Conservation (phyloP, 176 grass and related monocot species). For the Rhynchospora breviuscula region DNA sequence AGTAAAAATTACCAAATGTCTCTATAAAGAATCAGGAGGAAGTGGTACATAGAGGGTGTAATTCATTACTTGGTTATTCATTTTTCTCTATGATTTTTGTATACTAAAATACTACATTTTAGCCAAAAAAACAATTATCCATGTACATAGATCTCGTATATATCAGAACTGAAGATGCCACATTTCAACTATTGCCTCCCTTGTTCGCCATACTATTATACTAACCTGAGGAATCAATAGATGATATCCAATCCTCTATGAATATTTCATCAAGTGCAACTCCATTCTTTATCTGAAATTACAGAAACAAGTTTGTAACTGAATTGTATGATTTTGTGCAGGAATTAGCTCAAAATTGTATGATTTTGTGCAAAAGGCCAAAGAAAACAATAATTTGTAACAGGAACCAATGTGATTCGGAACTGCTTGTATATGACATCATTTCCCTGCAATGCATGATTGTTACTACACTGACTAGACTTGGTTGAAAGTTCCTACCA, state of each 20-base stretch:
- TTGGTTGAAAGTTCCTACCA: background rate
- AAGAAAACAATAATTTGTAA: background rate
- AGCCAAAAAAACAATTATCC: conserved; percentile 18
- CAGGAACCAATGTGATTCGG: background rate
- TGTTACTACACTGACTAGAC: background rate
- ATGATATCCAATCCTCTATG: conserved; percentile 38
- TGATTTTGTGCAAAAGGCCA: background rate
- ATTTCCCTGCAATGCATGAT: background rate
- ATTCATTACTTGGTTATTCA: background rate
- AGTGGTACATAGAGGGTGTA: background rate
- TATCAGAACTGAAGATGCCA: conserved; percentile 8
- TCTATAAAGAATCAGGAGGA: background rate
- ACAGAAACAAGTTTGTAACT: background rate
- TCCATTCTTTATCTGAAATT: conserved; percentile 61
- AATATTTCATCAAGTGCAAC: conserved; percentile 61
- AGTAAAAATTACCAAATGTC: background rate
- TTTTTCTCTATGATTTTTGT: background rate
- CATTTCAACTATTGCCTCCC: conserved; percentile 30
- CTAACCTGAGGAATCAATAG: background rate
- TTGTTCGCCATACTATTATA: conserved; percentile 15
- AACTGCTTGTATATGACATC: background rate
- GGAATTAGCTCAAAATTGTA: background rate
- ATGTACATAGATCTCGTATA: conserved; percentile 12
- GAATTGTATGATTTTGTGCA: background rate
- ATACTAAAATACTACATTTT: background rate